Conservation (phyloP, 495 filamentous ascomycete genomes). For the Hypoxylon intermedium region DNA sequence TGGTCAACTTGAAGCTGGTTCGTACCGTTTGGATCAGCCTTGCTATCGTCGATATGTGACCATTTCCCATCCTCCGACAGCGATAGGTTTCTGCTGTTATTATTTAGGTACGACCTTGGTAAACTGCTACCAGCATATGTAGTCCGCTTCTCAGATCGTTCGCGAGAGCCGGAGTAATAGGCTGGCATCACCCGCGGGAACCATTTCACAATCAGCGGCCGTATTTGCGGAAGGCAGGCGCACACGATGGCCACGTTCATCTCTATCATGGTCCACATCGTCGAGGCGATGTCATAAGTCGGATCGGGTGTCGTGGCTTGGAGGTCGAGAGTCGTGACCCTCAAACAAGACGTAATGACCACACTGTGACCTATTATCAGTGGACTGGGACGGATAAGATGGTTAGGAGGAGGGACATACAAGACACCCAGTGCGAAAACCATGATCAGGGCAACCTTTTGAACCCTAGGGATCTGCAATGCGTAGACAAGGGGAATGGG, state of each 20-base stretch:
- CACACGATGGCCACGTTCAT: slow-evolving; percentile 57
- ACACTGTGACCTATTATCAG: slow-evolving; percentile 31
- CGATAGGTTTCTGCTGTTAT: slow-evolving; percentile 10
- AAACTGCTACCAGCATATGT: slow-evolving; percentile 6
- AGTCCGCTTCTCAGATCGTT: slow-evolving; percentile 13
- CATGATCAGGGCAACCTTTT: slow-evolving; percentile 59
- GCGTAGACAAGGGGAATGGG: slow-evolving; percentile 63
- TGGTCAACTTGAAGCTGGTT: no score
- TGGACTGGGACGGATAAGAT: no score
- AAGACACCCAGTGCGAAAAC: slow-evolving; percentile 65
- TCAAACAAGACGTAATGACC: slow-evolving; percentile 42
- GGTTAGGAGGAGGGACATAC: no score
- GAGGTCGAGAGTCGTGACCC: slow-evolving; percentile 41
- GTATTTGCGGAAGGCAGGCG: slow-evolving; percentile 53
- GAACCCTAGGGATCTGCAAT: slow-evolving; percentile 56
- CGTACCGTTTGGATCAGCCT: no score
- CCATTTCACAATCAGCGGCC: slow-evolving; percentile 34
- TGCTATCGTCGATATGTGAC: no score
- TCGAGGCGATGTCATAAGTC: slow-evolving; percentile 46
- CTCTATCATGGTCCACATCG: slow-evolving; percentile 58
- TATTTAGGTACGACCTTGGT: slow-evolving; percentile 14
- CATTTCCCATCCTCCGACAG: slow-evolving; percentile 21
- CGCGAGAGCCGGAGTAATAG: slow-evolving; percentile 17
- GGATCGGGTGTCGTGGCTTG: slow-evolving; percentile 38
- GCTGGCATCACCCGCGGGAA: slow-evolving; percentile 38